Evolutionary conservation across 176 grass and related monocot species (phyloP).

Genomic region (Thalia dealbata): DNA sequence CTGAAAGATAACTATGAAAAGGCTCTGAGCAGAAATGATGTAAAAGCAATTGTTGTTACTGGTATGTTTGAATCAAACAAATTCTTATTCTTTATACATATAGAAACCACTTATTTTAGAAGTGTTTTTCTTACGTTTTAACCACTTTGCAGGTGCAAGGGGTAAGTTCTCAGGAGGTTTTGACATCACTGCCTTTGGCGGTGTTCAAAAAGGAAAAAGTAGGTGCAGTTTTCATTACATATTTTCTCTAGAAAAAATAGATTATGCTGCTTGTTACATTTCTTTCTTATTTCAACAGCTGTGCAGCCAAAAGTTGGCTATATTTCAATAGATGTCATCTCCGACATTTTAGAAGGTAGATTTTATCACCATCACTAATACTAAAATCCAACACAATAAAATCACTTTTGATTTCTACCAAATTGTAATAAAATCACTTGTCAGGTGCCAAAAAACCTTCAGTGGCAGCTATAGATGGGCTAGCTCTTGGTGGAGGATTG

Average conservation of each 20-base stretch:
- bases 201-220: conserved; percentile 62
- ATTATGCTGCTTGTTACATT: conserved; percentile 1
- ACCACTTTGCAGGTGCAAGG: conserved; percentile 44
- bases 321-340: conserved; percentile 77
- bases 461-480: conserved; percentile 92
- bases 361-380: background rate
- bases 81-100: background rate
- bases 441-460: conserved; percentile 74
- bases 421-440: background rate
- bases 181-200: conserved; percentile 72
- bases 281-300: conserved; percentile 29
- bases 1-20: conserved; percentile 75
- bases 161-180: conserved; percentile 94
- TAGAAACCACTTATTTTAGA: background rate
- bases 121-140: background rate
- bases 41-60: conserved; percentile 89
- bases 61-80: conserved; percentile 25
- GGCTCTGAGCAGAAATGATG: conserved; percentile 68
- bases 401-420: no score
- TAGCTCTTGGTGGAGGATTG: conserved; percentile 87
- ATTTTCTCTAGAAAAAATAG: background rate
- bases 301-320: conserved; percentile 70
- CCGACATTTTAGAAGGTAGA: conserved; percentile 80
- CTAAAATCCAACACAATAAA: background rate
- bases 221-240: conserved; percentile 8